Evolutionary conservation across 257 asterid genomes (phyloP).

Genomic region (Fraxinus americana): DNA sequence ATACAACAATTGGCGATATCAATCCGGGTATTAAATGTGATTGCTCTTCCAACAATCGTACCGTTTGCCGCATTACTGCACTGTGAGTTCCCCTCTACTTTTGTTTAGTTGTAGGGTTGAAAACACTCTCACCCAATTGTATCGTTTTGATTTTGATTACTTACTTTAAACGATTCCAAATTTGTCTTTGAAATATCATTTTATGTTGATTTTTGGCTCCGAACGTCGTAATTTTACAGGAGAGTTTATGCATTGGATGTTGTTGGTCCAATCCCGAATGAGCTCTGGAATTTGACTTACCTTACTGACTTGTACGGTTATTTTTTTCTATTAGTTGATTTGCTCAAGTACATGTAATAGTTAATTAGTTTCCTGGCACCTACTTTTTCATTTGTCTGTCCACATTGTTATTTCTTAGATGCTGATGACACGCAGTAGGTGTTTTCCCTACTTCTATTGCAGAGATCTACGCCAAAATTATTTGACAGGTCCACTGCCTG

Average conservation of each 20-base stretch:
- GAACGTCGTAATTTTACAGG: conserved; percentile 33
- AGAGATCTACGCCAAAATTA: conserved; percentile 62
- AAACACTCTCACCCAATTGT: background rate
- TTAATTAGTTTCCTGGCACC: background rate
- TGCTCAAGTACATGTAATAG: too few relatives aligned
- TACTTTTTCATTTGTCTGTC: background rate
- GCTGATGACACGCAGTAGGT: conserved; percentile 7
- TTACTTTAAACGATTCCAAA: background rate
- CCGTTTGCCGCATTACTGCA: conserved; percentile 46
- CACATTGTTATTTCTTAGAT: background rate
- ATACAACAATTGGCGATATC: background rate
- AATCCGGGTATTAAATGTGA: conserved; percentile 72
- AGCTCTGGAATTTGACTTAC: conserved; percentile 62
- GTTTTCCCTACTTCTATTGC: conserved; percentile 19
- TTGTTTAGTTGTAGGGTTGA: background rate
- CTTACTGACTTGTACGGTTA: conserved; percentile 44
- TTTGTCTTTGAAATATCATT: background rate
- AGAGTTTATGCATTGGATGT: conserved; percentile 48
- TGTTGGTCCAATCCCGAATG: conserved; percentile 49
- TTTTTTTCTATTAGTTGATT: background rate
- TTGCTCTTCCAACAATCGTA: conserved; percentile 43
- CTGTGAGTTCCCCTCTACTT: conserved; percentile 8
- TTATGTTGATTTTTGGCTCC: conserved; percentile 1
- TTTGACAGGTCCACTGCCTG: conserved; percentile 62
- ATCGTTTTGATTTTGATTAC: background rate